Conservation (phyloP, 257 asterid genomes). For the Anisodus tanguticus region DNA sequence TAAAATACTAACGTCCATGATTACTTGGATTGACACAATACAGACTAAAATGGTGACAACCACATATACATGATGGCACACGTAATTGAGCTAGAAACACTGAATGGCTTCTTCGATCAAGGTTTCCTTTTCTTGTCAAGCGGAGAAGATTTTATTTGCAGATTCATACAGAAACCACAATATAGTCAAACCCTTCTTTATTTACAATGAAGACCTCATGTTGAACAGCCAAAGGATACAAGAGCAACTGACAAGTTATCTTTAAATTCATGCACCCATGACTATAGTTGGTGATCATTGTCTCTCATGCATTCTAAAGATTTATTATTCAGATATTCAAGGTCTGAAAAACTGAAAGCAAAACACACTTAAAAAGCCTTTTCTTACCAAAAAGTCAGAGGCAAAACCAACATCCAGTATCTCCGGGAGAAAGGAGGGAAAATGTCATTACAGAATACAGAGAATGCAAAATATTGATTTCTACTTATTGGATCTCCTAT, state of each 20-base stretch:
- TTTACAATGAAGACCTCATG: background rate
- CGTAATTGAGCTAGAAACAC: slow-evolving; percentile 1
- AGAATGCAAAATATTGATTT: background rate
- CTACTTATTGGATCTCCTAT: background rate
- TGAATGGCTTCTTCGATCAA: background rate
- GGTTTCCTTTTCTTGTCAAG: slow-evolving; percentile 4
- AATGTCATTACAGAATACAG: background rate
- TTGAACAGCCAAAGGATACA: background rate
- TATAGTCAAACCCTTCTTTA: background rate
- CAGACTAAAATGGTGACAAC: background rate
- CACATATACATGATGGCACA: background rate
- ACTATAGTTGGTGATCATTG: background rate
- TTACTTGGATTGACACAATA: slow-evolving; percentile 1
- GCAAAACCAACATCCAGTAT: background rate
- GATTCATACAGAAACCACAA: background rate
- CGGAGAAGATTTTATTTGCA: background rate
- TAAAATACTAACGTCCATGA: background rate
- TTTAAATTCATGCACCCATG: background rate
- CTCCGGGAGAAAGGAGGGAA: background rate
- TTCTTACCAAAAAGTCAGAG: background rate
- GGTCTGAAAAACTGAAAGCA: background rate
- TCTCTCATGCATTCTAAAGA: slow-evolving; percentile 5
- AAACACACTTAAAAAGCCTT: background rate
- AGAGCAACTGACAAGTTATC: background rate
- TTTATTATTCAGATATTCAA: background rate